Base-by-base conservation (phyloP, 306 rosid species). In the Casuarina glauca region DNA sequence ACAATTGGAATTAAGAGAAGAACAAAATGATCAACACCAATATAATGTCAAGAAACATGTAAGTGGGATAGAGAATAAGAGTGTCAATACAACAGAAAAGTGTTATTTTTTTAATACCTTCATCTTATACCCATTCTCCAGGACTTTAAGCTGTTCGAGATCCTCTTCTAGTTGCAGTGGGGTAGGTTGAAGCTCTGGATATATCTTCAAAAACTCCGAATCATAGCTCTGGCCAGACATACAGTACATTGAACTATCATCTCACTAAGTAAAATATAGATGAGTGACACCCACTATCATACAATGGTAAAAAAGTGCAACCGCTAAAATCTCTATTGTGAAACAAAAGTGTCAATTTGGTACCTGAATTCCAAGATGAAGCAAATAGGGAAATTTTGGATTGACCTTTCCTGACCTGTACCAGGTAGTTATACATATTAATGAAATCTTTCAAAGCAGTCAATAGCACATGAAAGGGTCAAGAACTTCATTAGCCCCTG, bases 91-190 rank as follows among this genome's bases (percentile, higher is more conserved):
- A 68, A 32, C 50, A 70, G 69, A 72, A 6, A 63, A 69, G 32
- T 67, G 39, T 42, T 69, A 78, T 15, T 36, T 72, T 70, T 10
- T 41, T 12, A 69, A 71, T 81, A 95, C 99, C 98, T 92, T 95
- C 97, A 95, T 95, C 83, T 85, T 95, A 84, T 95, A 95, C 76
- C 98, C 99, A 79, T 95, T 91, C 84, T 95, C 99, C 26, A 95
- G 91, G 84, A 95, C 97, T 83, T 95, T 95, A 60, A 95, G 97
- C 84, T 95, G 99, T 85, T 95, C 99, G 81, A 95, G 85, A 85
- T 95, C 99, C 80, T 95, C 99, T 83, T 95, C 97, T 9, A 95
- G 89, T 85, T 95, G 99, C 90, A 91, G 81, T 4, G 96, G 93
- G 63, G 99, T 93, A 8, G 97, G 87, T 75, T 83, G 70, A 81